These are phyloP conservation scores for Saccharomycopsis fodiens DNA, from an alignment of 805 yeast genomes.

Conservation along the genomic window DNA sequence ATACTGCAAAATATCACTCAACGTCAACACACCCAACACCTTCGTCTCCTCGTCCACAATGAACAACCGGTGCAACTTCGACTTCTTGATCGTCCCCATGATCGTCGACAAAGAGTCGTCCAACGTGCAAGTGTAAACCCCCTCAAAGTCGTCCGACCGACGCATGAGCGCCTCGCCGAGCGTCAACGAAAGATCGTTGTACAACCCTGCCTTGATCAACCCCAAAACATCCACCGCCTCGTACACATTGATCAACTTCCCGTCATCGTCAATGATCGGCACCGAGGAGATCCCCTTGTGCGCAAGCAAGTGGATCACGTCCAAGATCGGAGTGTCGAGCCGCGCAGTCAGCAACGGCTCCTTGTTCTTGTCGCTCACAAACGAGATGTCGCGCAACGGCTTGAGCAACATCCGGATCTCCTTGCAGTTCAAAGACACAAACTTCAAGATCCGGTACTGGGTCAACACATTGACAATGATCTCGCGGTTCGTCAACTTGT, in stretches of 20 bases:
- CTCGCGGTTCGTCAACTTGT: constrained; percentile 86
- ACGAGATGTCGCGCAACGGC: constrained; percentile 62
- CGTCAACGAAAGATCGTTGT: constrained; percentile 79
- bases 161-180: constrained; percentile 96
- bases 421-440: constrained; percentile 92
- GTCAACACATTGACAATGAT: constrained; percentile 93
- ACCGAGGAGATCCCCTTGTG: constrained; percentile 81
- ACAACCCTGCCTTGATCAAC: constrained; percentile 87
- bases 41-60: constrained; percentile 81
- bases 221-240: constrained; percentile 95
- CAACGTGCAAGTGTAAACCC: constrained; percentile 91
- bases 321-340: constrained; percentile 88
- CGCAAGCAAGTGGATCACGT: constrained; percentile 77
- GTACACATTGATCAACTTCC: constrained; percentile 74
- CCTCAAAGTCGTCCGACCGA: constrained; percentile 93
- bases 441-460: constrained; percentile 91
- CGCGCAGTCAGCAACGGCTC: constrained; percentile 64
- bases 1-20: constrained; percentile 85
- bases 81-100: constrained; percentile 86
- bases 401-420: constrained; percentile 78
- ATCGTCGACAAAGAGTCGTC: constrained; percentile 82
- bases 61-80: constrained; percentile 84
- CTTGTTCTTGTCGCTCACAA: constrained; percentile 44
- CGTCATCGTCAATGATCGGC: constrained; percentile 79
- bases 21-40: constrained; percentile 75